Conservation (phyloP, 2,329 filamentous ascomycete genomes). For the Cordyceps javanica region DNA sequence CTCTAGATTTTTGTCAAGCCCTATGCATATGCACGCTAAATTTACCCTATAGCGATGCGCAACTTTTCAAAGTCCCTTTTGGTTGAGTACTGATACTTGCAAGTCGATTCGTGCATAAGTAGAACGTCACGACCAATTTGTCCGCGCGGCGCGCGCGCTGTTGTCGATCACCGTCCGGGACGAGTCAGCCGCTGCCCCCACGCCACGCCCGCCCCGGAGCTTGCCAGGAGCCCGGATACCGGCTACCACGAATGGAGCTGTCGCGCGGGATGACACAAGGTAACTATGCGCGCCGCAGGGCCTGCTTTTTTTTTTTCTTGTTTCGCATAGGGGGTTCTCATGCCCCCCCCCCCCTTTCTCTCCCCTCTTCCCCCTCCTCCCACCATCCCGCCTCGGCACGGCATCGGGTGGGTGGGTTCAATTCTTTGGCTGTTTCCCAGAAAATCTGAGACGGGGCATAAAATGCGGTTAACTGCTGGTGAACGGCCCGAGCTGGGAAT, state of each 20-base stretch:
- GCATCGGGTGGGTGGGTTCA: background rate
- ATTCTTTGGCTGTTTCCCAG: background rate
- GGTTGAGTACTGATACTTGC: no score
- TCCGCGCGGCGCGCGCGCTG: background rate
- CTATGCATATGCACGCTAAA: no score
- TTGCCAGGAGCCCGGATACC: constrained; percentile 25
- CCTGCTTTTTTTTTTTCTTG: background rate
- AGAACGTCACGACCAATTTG: background rate
- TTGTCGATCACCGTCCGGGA: background rate
- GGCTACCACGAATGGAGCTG: constrained; percentile 7
- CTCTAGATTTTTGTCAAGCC: no score
- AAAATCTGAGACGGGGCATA: background rate
- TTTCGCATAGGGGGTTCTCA: background rate
- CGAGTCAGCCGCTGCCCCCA: background rate
- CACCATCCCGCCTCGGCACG: no score
- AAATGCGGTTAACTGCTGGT: no score
- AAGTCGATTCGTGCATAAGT: no score
- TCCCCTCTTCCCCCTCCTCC: no score
- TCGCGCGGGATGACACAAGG: background rate
- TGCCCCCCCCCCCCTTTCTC: no score
- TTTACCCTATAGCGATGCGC: no score
- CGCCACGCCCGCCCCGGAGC: constrained; percentile 18
- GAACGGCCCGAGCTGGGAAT: no score
- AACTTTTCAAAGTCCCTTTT: no score
- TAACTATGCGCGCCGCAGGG: background rate